These are phyloP conservation scores for Fermentozyma sake DNA, from an alignment of 1,139 yeast genomes.

Conservation along the genomic window DNA sequence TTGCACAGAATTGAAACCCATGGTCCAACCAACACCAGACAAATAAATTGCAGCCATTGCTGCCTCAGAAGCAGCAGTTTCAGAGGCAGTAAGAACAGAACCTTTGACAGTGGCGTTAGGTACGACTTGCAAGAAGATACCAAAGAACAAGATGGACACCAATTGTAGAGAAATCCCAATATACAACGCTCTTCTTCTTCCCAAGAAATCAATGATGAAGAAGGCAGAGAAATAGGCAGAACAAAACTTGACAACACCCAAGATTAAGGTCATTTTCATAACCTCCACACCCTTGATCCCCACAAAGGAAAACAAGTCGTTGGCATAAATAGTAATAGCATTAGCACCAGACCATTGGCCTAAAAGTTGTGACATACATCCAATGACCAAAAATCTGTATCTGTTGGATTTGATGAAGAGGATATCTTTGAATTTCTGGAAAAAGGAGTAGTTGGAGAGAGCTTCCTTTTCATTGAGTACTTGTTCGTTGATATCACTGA, in stretches of 20 bases:
- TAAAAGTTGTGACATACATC: conserved; percentile 44
- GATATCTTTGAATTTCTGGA: conserved; percentile 26
- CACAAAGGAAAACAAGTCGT: conserved; percentile 49
- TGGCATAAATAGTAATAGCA: conserved; percentile 39
- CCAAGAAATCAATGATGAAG: conserved; percentile 44
- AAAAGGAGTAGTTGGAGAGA: conserved; percentile 13
- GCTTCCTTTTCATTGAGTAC: conserved; percentile 39
- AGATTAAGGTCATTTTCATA: conserved; percentile 43
- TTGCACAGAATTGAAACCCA: conserved; percentile 21
- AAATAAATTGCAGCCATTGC: conserved; percentile 19
- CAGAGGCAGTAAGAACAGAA: conserved; percentile 11
- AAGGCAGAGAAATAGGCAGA: conserved; percentile 39
- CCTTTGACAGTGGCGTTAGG: conserved; percentile 15
- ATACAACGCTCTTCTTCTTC: conserved; percentile 34
- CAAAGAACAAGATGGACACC: conserved; percentile 15
- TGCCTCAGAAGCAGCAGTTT: conserved; percentile 12
- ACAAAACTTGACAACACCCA: conserved; percentile 43
- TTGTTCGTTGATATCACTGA: conserved; percentile 46
- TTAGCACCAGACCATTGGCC: conserved; percentile 66
- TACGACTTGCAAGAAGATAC: conserved; percentile 17
- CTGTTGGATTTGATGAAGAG: conserved; percentile 32
- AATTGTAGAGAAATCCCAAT: conserved; percentile 23
- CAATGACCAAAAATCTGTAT: conserved; percentile 42
- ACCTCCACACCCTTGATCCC: conserved; percentile 36
- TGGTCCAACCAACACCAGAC: conserved; percentile 23